phyloP scores from a whole-genome alignment of 192 early-diverging fungal genomes.

The Coemansia sp. region DNA sequence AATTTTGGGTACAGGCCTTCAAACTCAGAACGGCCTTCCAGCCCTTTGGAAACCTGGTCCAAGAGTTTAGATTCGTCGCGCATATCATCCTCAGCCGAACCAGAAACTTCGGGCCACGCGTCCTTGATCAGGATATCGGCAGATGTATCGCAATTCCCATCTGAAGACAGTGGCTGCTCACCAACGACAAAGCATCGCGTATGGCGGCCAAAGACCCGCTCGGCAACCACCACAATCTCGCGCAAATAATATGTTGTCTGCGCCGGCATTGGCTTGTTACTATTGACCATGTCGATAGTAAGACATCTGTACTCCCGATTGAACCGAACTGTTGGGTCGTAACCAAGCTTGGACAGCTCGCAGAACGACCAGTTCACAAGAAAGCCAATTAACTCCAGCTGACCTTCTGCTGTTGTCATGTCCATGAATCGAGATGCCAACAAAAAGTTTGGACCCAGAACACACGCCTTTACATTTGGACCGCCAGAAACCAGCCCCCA shows the following conservation, averaged over 20 bases:
- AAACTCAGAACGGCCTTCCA: not conserved
- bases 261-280: not conserved
- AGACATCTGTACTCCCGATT: no score
- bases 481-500: no score
- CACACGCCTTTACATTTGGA: no score
- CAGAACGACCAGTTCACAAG: slow-evolving; percentile 20
- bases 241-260: slow-evolving; percentile 2
- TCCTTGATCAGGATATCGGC: slow-evolving; percentile 10
- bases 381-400: slow-evolving; percentile 2
- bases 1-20: slow-evolving; percentile 5
- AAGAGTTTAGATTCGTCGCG: slow-evolving; percentile 1
- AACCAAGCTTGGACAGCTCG: slow-evolving; percentile 8
- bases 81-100: not conserved
- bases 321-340: slow-evolving; percentile 15
- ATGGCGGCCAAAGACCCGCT: slow-evolving; percentile 15
- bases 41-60: not conserved
- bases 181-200: slow-evolving; percentile 12
- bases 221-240: slow-evolving; percentile 1
- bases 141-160: not conserved
- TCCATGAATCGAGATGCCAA: slow-evolving; percentile 4
- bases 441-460: not conserved
- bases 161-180: not conserved
- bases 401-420: not conserved
- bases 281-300: not conserved
- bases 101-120: not conserved